Conservation (phyloP, 495 filamentous ascomycete species). For the Penicillium paxilli region DNA sequence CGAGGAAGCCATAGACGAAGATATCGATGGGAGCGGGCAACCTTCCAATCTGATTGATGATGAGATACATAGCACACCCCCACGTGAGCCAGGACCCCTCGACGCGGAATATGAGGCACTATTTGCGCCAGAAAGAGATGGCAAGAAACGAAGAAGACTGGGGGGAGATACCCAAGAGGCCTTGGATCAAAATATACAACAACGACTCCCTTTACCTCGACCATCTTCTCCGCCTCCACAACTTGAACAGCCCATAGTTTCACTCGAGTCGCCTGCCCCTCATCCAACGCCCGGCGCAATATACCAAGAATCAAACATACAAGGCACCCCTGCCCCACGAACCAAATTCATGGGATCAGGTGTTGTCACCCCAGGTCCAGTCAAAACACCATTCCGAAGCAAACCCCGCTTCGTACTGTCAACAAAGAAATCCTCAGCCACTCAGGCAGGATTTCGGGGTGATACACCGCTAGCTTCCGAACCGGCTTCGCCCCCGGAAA, state of each 20-base stretch:
- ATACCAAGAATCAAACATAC: neutral
- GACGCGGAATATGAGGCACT: slow-evolving; percentile 32
- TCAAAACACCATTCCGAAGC: slow-evolving; percentile 23
- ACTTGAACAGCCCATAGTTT: no score
- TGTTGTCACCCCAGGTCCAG: slow-evolving; percentile 19
- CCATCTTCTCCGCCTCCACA: slow-evolving; percentile 16
- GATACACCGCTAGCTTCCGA: slow-evolving; percentile 17
- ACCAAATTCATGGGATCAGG: slow-evolving; percentile 3
- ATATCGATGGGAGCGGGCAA: neutral
- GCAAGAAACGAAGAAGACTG: slow-evolving; percentile 32
- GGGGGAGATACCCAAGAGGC: neutral
- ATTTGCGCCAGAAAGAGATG: slow-evolving; percentile 24
- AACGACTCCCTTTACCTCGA: slow-evolving; percentile 12
- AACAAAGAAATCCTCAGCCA: slow-evolving; percentile 19
- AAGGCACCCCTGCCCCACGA: slow-evolving; percentile 9
- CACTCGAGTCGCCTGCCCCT: slow-evolving; percentile 4
- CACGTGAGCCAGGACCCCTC: slow-evolving; percentile 9
- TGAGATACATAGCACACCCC: slow-evolving; percentile 24
- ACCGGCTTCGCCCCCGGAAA: slow-evolving; percentile 16
- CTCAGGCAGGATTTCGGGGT: slow-evolving; percentile 12
- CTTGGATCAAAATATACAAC: neutral
- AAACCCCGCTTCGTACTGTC: slow-evolving; percentile 32
- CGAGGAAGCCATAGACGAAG: slow-evolving; percentile 5
- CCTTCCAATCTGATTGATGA: slow-evolving; percentile 4
- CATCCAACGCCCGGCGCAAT: neutral